These are phyloP conservation scores for Acidiella bohemica DNA, from an alignment of 495 filamentous ascomycete species.

Conservation along the genomic window DNA sequence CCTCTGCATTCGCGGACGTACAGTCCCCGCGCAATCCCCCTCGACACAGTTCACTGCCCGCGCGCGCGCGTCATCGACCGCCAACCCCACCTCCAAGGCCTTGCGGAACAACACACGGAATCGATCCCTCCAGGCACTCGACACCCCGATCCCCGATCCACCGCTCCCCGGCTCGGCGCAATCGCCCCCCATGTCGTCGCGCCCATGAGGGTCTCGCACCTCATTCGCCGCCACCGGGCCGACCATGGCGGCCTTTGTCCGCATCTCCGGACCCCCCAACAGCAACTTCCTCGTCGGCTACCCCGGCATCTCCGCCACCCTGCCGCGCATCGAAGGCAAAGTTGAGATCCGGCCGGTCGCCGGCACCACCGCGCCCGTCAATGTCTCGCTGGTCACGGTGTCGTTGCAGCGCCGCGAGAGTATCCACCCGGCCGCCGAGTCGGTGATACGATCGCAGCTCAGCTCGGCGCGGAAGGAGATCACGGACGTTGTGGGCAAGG, in stretches of 20 bases:
- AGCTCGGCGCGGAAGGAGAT: conserved; percentile 87
- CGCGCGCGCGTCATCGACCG: no score
- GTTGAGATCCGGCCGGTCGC: conserved; percentile 84
- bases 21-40: no score
- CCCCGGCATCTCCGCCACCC: conserved; percentile 91
- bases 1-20: no score
- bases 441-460: conserved; percentile 78
- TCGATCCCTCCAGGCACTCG: no score
- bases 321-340: conserved; percentile 95
- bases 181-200: conserved; percentile 7
- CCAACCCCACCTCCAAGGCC: no score
- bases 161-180: no score
- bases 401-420: conserved; percentile 85
- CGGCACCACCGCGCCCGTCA: conserved; percentile 75
- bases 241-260: conserved; percentile 76
- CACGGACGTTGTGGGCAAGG: conserved; percentile 84
- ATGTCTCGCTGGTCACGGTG: conserved; percentile 86
- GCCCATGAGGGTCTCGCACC: conserved; percentile 21
- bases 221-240: not conserved
- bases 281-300: conserved; percentile 75
- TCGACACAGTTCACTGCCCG: no score
- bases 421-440: conserved; percentile 92
- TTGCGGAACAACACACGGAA: no score
- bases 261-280: conserved; percentile 94
- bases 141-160: no score